phyloP scores from a whole-genome alignment of 2,329 filamentous ascomycete genomes.

The Ilyonectria destructans region DNA sequence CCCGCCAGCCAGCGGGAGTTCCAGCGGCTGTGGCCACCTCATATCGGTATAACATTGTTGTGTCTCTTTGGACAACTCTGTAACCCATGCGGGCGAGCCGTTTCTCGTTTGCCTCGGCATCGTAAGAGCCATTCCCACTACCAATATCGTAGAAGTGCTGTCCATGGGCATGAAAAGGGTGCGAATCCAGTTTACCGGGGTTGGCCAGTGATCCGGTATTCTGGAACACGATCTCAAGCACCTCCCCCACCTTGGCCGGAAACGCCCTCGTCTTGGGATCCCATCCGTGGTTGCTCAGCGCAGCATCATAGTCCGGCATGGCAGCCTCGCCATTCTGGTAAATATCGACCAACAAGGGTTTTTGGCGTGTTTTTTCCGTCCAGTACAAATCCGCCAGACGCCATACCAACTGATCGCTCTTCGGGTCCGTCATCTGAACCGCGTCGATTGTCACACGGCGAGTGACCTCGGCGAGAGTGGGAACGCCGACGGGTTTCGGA shows the following conservation, averaged over 20 bases:
- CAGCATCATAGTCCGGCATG: conserved; percentile 65
- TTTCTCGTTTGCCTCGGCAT: conserved; percentile 65
- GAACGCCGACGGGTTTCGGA: conserved; percentile 46
- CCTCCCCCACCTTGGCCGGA: conserved; percentile 70
- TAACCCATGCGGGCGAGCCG: neutral
- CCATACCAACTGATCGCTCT: conserved; percentile 45
- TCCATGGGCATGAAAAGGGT: conserved; percentile 72
- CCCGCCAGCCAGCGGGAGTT: conserved; percentile 70
- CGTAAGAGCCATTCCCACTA: conserved; percentile 68
- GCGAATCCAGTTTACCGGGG: conserved; percentile 46
- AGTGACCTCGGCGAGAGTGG: conserved; percentile 64
- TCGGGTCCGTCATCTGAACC: conserved; percentile 53
- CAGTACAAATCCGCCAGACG: too few relatives aligned
- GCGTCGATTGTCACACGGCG: conserved; percentile 65
- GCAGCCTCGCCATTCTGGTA: too few relatives aligned
- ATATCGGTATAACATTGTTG: conserved; percentile 55
- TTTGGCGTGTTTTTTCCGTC: too few relatives aligned
- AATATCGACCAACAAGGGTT: too few relatives aligned
- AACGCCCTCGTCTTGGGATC: conserved; percentile 67
- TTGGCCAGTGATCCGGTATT: conserved; percentile 57
- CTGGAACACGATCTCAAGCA: conserved; percentile 68
- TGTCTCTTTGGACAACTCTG: neutral
- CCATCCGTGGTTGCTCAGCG: conserved; percentile 68
- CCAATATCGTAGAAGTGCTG: conserved; percentile 70
- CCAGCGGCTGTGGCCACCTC: conserved; percentile 55